A percentile compares a stretch with the other conserved stretches of the same genome.
Conservation (phyloP, 345 rosid species). For the Aethionema arabicum region DNA sequence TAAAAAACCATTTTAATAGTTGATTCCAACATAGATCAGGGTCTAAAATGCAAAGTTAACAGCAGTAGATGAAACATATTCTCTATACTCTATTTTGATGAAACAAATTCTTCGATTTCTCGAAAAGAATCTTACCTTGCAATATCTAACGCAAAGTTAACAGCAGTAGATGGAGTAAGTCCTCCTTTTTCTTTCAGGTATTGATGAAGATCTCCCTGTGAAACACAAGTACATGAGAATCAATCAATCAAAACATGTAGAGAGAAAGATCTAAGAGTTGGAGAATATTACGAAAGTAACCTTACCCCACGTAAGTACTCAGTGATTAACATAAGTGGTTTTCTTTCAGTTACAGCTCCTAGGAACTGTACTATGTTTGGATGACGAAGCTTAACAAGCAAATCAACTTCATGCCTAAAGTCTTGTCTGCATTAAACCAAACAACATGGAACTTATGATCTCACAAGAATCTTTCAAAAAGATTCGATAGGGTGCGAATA, state of each 20-base stretch:
- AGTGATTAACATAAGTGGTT: slow-evolving; percentile 98
- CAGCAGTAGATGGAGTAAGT: slow-evolving; percentile 82
- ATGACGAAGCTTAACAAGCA: slow-evolving; percentile 98
- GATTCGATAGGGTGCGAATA: background rate
- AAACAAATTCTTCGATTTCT: slow-evolving; percentile 6
- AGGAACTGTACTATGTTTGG: slow-evolving; percentile 98
- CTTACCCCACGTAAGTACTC: slow-evolving; percentile 94
- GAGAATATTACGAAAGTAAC: slow-evolving; percentile 24
- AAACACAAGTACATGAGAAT: slow-evolving; percentile 21
- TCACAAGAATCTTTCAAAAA: slow-evolving; percentile 9
- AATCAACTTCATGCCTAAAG: slow-evolving; percentile 97
- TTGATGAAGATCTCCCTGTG: slow-evolving; percentile 97
- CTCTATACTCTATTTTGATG: slow-evolving; percentile 32
- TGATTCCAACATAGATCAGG: too few relatives aligned
- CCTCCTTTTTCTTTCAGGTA: slow-evolving; percentile 92
- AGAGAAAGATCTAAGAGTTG: slow-evolving; percentile 16
- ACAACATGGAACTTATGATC: slow-evolving; percentile 3
- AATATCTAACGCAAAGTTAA: slow-evolving; percentile 91
- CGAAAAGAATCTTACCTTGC: slow-evolving; percentile 57
- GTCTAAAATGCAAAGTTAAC: slow-evolving; percentile 85
- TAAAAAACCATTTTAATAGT: too few relatives aligned
- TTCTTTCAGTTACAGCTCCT: slow-evolving; percentile 97
- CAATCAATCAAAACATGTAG: slow-evolving; percentile 20
- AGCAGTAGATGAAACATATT: slow-evolving; percentile 83
- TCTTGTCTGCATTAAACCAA: slow-evolving; percentile 69